Base-by-base conservation (phyloP, 2,329 filamentous ascomycete species). In the Trichoderma lentiforme region DNA sequence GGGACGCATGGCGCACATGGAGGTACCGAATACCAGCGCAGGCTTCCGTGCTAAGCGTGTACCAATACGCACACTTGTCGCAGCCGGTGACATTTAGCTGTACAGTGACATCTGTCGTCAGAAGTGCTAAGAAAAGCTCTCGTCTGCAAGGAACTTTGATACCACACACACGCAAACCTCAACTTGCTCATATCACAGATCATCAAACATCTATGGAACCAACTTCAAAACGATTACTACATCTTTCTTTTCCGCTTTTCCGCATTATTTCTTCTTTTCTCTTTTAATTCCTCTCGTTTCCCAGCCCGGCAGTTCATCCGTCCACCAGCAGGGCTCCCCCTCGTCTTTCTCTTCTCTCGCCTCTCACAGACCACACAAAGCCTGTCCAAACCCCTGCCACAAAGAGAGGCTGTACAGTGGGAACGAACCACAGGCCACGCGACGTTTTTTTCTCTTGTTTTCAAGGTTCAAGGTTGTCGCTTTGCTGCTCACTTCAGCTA, bases 341-440 rank as follows among this genome's bases (percentile, higher is more conserved):
- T 60, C 57, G 30, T 60, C 57, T 2, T 34, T 30, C 26, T 30
- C 57, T 60, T 32, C 18, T 32, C 32, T 61, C 32, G 30, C 36
- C 58, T 62, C 58, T 43, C 39, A 18, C 39, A 43, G 15, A 18
- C 39, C 39, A 43, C 15, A 43, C 63, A 32, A 26, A 53, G 43
- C 47, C 63, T 66, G 63, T 36, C 32, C 12, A 14, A 9, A 39
- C 32, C 64, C 64, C 47, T 57, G 47, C 30, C 47, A 43, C 26
- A 24, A 21, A 53, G 47, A 26, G 64, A 67, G 65, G 65, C 65
- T 58, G 65, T 43, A 68, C 26, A 58, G 34, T 58, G 64, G 65
- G 34, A 68, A 68, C 53, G 26, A 30, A 58, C 65, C 65, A 67
- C 64, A 30, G 30, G 64, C 64, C 64, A 68, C 65, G 65, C 65